Evolutionary conservation across 140 eudicot species (phyloP).

Genomic region (Senecio squalidus): DNA sequence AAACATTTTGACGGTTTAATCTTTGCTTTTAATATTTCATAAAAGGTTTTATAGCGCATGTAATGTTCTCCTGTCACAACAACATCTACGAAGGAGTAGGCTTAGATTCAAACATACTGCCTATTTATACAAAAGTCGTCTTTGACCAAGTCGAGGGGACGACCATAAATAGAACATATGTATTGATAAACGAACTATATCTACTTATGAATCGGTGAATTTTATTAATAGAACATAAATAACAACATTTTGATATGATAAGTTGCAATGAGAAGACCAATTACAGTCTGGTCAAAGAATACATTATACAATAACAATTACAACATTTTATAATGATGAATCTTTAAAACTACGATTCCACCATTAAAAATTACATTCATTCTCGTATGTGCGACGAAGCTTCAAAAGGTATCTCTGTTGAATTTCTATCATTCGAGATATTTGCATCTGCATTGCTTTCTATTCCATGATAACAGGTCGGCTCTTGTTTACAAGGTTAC

Average conservation of each 20-base stretch:
- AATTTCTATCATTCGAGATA: not conserved
- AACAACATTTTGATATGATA: no score
- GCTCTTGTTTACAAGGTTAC: no score
- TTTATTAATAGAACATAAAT: no score
- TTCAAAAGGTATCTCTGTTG: conserved; percentile 1
- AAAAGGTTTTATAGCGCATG: no score
- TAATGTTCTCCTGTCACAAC: no score
- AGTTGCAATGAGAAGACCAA: not conserved
- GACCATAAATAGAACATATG: no score
- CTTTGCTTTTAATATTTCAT: no score
- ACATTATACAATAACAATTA: not conserved
- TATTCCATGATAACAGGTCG: conserved; percentile 7
- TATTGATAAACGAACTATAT: not conserved
- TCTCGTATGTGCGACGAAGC: conserved; percentile 5
- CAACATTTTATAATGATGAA: conserved; percentile 16
- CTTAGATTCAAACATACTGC: no score
- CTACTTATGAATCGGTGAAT: not conserved
- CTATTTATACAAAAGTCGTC: no score
- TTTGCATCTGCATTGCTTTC: conserved; percentile 9
- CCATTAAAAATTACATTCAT: conserved; percentile 7
- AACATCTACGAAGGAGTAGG: no score
- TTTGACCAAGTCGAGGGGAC: no score
- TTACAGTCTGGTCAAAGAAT: conserved; percentile 6
- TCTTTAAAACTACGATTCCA: conserved; percentile 12
- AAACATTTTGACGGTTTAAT: no score